Conservation (phyloP, 192 early-diverging fungal genomes). For the Backusella australiensis region DNA sequence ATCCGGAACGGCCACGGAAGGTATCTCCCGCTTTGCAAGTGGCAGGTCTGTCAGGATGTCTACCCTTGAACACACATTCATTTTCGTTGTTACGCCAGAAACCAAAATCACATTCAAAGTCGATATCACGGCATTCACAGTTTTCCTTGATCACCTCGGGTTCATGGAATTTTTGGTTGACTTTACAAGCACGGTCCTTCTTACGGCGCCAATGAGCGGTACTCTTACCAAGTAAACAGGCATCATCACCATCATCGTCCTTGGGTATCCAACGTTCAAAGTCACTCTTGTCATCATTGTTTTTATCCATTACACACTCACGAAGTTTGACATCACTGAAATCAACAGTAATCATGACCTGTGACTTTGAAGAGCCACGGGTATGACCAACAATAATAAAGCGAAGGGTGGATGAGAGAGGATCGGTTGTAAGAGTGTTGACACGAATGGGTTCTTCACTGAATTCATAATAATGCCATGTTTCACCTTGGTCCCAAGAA, state of each 20-base stretch:
- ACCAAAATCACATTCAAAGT: constrained; percentile 88
- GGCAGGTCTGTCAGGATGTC: constrained; percentile 73
- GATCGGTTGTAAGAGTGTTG: constrained; percentile 57
- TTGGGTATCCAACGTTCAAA: constrained; percentile 89
- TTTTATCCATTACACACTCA: constrained; percentile 44
- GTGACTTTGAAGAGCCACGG: constrained; percentile 12
- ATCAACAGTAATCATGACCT: constrained; percentile 57
- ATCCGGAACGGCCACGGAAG: constrained; percentile 79
- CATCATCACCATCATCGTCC: constrained; percentile 59
- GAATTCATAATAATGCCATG: constrained; percentile 68
- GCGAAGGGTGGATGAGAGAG: constrained; percentile 63
- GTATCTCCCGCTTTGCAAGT: constrained; percentile 62
- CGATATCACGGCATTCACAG: constrained; percentile 74
- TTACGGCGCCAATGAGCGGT: constrained; percentile 77
- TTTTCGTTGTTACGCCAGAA: constrained; percentile 75
- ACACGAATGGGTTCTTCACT: constrained; percentile 59
- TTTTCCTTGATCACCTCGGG: constrained; percentile 44
- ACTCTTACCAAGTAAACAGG: constrained; percentile 60
- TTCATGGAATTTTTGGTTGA: constrained; percentile 63
- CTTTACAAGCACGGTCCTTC: constrained; percentile 59
- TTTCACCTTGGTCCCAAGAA: constrained; percentile 78
- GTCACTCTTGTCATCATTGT: constrained; percentile 63
- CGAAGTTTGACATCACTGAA: constrained; percentile 45
- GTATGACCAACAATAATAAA: constrained; percentile 70
- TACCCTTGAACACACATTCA: constrained; percentile 63